A percentile compares a stretch with the other conserved stretches of the same genome.
Evolutionary conservation across 768 basidiomycete species (phyloP).

Genomic region (Tulasnella sp.): DNA sequence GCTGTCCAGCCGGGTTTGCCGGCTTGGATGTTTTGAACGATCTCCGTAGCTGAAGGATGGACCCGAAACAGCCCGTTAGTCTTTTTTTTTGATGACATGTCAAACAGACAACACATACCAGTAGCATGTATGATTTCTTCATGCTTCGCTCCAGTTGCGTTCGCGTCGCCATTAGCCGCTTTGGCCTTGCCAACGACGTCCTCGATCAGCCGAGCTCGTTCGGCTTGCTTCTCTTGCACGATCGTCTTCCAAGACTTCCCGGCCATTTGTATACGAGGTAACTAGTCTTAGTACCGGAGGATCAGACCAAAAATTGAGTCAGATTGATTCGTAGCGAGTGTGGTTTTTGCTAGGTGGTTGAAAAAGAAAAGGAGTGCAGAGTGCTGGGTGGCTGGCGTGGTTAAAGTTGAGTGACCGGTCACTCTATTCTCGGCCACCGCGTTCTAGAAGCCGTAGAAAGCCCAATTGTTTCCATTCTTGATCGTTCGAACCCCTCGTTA

Average conservation of each 20-base stretch:
- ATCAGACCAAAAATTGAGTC: neutral
- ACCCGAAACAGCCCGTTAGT: neutral
- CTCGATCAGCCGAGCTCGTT: neutral
- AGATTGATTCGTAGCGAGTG: neutral
- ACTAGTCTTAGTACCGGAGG: neutral
- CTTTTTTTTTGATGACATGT: too few species aligned
- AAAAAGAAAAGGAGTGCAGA: neutral
- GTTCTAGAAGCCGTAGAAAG: neutral
- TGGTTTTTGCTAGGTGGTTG: neutral
- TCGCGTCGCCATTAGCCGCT: neutral
- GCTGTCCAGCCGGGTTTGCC: constrained; percentile 34
- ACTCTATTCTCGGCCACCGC: neutral
- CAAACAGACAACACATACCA: neutral
- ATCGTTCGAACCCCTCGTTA: too few species aligned
- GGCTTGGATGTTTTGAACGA: constrained; percentile 32
- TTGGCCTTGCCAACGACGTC: neutral
- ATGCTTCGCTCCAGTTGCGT: neutral
- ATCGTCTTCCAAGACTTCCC: constrained; percentile 18
- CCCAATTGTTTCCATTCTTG: too few species aligned
- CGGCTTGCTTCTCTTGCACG: constrained; percentile 18
- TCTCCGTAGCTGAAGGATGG: constrained; percentile 24
- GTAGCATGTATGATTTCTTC: neutral
- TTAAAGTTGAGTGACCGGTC: neutral
- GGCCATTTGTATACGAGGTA: neutral
- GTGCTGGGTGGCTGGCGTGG: neutral